phyloP scores from a whole-genome alignment of 176 grass and related monocot species.

The Carex kokanica region DNA sequence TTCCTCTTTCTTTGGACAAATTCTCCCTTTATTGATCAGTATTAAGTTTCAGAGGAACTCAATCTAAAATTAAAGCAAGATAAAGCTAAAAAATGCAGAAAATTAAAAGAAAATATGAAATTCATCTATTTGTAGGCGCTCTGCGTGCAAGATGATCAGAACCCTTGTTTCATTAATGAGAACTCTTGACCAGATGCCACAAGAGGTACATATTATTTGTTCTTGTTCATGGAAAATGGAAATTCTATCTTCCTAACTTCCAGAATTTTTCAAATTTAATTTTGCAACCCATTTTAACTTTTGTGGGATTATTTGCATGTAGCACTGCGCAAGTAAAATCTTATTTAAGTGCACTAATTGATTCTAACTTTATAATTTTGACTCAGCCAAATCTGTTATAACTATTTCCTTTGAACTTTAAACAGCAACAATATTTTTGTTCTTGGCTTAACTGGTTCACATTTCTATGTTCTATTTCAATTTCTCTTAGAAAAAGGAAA shows the following conservation, averaged over 20 bases:
- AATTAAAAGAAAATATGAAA: not conserved
- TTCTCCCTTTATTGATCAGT: not conserved
- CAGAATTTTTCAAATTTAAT: not conserved
- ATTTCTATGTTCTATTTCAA: not conserved
- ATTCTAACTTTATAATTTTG: not conserved
- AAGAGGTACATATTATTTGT: constrained; percentile 49
- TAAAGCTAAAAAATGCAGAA: not conserved
- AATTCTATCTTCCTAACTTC: not conserved
- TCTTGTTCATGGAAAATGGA: not conserved
- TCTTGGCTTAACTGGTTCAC: not conserved
- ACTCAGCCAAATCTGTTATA: not conserved
- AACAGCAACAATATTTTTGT: not conserved
- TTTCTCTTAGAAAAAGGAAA: not conserved
- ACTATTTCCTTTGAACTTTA: not conserved
- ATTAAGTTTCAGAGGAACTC: constrained; percentile 1
- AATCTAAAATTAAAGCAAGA: not conserved
- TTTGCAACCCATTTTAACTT: not conserved
- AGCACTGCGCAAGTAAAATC: not conserved
- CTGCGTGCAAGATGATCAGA: constrained; percentile 97
- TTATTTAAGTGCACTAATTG: not conserved
- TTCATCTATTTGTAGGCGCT: constrained; percentile 48
- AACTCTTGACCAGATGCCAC: constrained; percentile 95
- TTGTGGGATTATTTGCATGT: not conserved
- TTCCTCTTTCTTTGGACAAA: constrained; percentile 21
- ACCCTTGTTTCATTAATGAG: constrained; percentile 96